Base-by-base conservation (phyloP, 805 yeast genomes). In the Yarrowia alimentaria region DNA sequence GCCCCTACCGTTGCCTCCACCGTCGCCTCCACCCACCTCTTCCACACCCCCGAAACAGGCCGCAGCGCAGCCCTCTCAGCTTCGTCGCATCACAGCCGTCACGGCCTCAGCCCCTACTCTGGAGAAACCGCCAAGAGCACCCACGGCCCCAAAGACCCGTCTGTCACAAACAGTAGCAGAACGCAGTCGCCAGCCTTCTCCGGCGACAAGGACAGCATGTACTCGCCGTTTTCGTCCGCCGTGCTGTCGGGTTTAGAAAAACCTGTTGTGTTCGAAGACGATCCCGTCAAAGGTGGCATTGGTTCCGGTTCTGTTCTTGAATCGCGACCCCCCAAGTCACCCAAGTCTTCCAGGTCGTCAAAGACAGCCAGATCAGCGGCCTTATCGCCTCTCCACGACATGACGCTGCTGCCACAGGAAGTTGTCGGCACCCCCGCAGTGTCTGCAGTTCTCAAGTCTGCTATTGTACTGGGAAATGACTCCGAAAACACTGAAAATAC, bases 81-180 rank as follows among this genome's bases (percentile, higher is more conserved):
- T 22, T 34, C 13, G 8, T 14, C 10, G 3, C 19, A 5, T 19
- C 24, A 24, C 25, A 3, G 25, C 22, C 20, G 34, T 17, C 4
- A 5, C n/a, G n/a, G n/a, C n/a, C n/a, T n/a, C n/a, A n/a, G 22
- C 6, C 21, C 30, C 5, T 37, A 10, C 22, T 37, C 43, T 4
- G 43, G 30, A 24, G 43, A 37, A 6, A 37, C 43, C 5, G 25
- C 48, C 18, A 26, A 40, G 17, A 14, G 19, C 25, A 25, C 26
- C 2, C 25, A 18, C 7, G 35, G 9, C 5, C 43, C 43, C 22
- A 37, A 37, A 24, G 43, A 37, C 43, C 16, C 12, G 30, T 37
- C 43, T 16, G 30, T 37, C 30, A 37, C 43, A 16, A 37, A 37
- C 43, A 37, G 43, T 22, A 37, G 43, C 43, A 16, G 43, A 17